Evolutionary conservation across 1,284 basidiomycete genomes (phyloP), one percentile per base, ranked within the genome.

Genomic region (Tylopilus orsonianus): DNA sequence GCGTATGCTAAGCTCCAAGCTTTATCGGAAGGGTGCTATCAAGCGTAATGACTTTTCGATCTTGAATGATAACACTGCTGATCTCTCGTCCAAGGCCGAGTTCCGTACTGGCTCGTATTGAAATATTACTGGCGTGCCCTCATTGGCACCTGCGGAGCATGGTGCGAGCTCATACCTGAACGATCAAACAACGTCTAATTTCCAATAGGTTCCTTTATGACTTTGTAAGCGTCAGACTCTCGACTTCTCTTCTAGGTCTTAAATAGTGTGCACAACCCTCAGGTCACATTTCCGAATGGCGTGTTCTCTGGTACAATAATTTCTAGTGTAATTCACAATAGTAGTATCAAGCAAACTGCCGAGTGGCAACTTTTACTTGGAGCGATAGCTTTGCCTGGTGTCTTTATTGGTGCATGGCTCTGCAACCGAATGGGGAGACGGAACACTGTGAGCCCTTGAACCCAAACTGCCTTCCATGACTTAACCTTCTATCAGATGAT

Each of bases 211-310:
- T 87, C 66, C 71, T 86, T 40, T 90, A 87, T 60, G 86, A 88
- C 65, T 86, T 87, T 49, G 83, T 82, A 58, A 59, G 72, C 56
- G 34, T 43, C 33, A 20, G 14, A 2, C 19, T 23, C 29, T 18
- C 10, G 18, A 9, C 13, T 27, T 41, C 26, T 48, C 26, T 48
- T 50, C 12, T 10, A 24, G 4, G 14, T 34, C 34, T 36, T 41
- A 23, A 23, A 41, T n/a, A 19, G 27, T 13, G 16, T 43, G 37
- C 23, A 18, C 35, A 23, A 44, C 30, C 16, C 13, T 47, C 41
- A 81, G 78, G 74, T 88, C 22, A 81, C 81, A 1, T 88, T 87
- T 63, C 85, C 87, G 0, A 87, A 87, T 57, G 82, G 81, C n/a
- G 77, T 81, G 2, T 83, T 82, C 59, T 79, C 80, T 32, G 81